Conservation (phyloP, 2,329 filamentous ascomycete species). For the Elsinoe australis region DNA sequence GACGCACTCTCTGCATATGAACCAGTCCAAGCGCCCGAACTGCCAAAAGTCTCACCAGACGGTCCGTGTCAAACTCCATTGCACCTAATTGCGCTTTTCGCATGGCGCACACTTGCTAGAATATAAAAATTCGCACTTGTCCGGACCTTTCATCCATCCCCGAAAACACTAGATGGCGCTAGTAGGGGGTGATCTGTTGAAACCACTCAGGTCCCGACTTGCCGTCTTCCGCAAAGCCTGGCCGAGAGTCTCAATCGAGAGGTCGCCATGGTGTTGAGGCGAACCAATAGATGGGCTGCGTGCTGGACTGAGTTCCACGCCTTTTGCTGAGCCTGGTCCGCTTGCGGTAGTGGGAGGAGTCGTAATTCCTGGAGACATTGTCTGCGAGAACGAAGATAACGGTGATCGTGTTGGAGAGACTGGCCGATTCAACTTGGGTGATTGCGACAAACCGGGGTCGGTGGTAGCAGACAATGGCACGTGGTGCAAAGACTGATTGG, state of each 20-base stretch:
- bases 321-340: conserved; percentile 66
- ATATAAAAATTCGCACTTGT: too few relatives aligned
- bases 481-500: conserved; percentile 57
- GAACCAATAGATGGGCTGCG: conserved; percentile 51
- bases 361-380: conserved; percentile 61
- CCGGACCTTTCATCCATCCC: conserved; percentile 23
- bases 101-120: neutral
- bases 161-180: conserved; percentile 17
- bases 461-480: conserved; percentile 58
- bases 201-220: conserved; percentile 63
- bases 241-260: conserved; percentile 89
- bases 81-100: neutral
- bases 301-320: conserved; percentile 55
- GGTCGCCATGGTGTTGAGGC: conserved; percentile 54
- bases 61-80: neutral
- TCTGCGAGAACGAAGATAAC: conserved; percentile 18
- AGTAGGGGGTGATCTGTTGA: conserved; percentile 24
- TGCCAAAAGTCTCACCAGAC: neutral
- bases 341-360: conserved; percentile 65
- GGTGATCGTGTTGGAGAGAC: conserved; percentile 75
- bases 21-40: conserved; percentile 13
- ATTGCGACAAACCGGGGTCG: conserved; percentile 21
- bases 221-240: conserved; percentile 80
- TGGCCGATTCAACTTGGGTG: conserved; percentile 52
- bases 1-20: conserved; percentile 8